Conservation (phyloP, 495 filamentous ascomycete species). For the Zalerion maritima region DNA sequence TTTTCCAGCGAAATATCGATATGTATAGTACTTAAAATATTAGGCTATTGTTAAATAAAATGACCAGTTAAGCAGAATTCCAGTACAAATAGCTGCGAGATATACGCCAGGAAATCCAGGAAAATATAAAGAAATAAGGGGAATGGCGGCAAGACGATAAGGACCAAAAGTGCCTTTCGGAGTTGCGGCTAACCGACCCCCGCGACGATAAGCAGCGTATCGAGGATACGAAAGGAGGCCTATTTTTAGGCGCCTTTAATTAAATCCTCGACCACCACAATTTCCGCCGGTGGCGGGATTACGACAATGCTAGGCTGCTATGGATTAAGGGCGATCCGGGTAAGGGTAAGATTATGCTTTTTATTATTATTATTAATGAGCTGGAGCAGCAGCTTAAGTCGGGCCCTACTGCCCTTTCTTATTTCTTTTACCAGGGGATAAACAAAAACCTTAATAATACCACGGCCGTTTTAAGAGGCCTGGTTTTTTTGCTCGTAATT, state of each 20-base stretch:
- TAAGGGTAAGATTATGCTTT: constrained; percentile 37
- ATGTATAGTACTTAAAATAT: no score
- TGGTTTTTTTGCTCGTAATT: constrained; percentile 31
- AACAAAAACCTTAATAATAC: constrained; percentile 22
- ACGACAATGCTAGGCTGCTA: constrained; percentile 18
- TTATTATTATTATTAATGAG: constrained; percentile 28
- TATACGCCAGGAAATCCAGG: neutral
- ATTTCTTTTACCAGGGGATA: constrained; percentile 31
- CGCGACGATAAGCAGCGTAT: constrained; percentile 23
- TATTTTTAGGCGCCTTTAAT: constrained; percentile 24
- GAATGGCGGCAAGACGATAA: constrained; percentile 1
- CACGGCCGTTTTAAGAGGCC: constrained; percentile 24
- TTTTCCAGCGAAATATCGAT: constrained; percentile 9
- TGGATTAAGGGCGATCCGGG: constrained; percentile 34
- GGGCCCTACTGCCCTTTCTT: constrained; percentile 19
- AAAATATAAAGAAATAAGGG: neutral
- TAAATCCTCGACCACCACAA: constrained; percentile 27
- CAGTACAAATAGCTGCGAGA: neutral
- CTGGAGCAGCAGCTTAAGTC: constrained; percentile 11
- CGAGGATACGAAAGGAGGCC: constrained; percentile 23
- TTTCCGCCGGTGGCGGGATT: constrained; percentile 21
- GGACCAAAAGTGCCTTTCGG: constrained; percentile 8
- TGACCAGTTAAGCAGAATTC: neutral
- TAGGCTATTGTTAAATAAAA: neutral
- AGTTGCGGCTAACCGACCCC: constrained; percentile 15